Conservation (phyloP, 805 yeast species). For the Yamadazyma olivae region DNA sequence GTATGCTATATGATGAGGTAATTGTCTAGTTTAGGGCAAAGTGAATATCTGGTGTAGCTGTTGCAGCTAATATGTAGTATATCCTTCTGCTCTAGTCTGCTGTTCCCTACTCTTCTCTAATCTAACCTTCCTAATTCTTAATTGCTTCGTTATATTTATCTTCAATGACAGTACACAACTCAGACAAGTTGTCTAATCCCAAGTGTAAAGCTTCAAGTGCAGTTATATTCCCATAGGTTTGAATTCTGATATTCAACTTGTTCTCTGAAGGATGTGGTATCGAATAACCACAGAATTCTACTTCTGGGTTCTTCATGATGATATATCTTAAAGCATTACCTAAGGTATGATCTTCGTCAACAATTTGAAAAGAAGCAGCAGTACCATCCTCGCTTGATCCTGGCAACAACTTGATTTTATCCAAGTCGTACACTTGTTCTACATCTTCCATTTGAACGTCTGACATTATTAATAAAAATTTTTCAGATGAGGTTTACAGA, state of each 20-base stretch:
- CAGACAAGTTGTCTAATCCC: constrained; percentile 82
- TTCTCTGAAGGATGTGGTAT: constrained; percentile 98
- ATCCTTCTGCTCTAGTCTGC: no score
- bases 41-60: not conserved
- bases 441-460: constrained; percentile 16
- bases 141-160: constrained; percentile 70
- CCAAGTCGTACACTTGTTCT: constrained; percentile 49
- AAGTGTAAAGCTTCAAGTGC: constrained; percentile 92
- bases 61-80: no score
- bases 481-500: not conserved
- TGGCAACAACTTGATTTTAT: constrained; percentile 67
- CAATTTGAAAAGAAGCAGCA: constrained; percentile 89
- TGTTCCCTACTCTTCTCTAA: no score
- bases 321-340: constrained; percentile 93
- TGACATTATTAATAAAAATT: not conserved
- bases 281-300: constrained; percentile 97
- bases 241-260: constrained; percentile 85
- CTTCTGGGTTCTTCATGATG: constrained; percentile 96
- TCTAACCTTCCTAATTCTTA: no score
- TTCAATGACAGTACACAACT: constrained; percentile 81
- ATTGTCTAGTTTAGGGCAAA: no score
- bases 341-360: constrained; percentile 93
- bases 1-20: no score
- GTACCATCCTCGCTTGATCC: constrained; percentile 92
- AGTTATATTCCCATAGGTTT: constrained; percentile 81